Percentiles rank a stretch among this genome's conserved stretches.
phyloP scores from a whole-genome alignment of 1,284 basidiomycete species.

The Rhodotorula sp. region DNA sequence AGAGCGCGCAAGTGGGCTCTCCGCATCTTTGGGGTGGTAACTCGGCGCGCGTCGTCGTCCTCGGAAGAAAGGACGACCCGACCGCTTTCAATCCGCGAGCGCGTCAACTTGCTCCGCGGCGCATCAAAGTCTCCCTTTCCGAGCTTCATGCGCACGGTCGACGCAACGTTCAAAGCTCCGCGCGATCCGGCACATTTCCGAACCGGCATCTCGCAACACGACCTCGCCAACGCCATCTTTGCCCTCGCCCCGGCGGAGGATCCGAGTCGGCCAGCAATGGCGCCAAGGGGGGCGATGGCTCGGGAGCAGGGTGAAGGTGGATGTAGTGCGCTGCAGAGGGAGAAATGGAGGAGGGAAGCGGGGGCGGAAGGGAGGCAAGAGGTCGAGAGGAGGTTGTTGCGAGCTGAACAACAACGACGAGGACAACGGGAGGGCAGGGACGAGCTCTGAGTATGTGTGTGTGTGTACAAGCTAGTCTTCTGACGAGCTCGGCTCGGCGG shows the following conservation, averaged over 20 bases:
- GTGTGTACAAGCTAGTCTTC: not conserved
- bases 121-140: constrained; percentile 3
- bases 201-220: not conserved
- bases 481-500: not conserved
- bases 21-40: not conserved
- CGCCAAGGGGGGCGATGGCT: not conserved
- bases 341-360: not conserved
- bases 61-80: not conserved
- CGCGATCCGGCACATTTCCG: not conserved
- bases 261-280: not conserved
- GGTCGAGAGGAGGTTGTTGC: not conserved
- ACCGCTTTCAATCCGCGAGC: not conserved
- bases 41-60: not conserved
- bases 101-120: constrained; percentile 1
- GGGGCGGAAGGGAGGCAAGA: not conserved
- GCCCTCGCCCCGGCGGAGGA: not conserved
- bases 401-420: no score
- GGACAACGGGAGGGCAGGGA: not conserved
- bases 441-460: not conserved
- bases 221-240: constrained; percentile 9
- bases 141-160: not conserved
- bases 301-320: not conserved
- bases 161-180: constrained; percentile 1
- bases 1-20: not conserved
- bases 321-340: not conserved